phyloP scores from a whole-genome alignment of 2,329 filamentous ascomycete species.

The Byssoonygena ceratinophila region DNA sequence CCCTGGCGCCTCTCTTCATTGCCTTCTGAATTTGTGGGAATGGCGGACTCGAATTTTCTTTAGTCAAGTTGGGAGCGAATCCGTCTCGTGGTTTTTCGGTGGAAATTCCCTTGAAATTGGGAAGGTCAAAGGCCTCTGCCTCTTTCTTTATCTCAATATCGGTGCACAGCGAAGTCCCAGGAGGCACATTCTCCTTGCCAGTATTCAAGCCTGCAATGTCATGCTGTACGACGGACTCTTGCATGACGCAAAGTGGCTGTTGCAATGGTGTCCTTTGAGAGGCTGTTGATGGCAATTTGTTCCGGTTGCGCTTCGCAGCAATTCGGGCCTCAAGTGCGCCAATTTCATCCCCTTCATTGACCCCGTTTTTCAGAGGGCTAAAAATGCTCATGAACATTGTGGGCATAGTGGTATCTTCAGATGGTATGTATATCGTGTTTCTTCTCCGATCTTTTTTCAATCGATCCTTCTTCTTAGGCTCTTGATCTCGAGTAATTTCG shows the following conservation, averaged over 20 bases:
- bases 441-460: constrained; percentile 28
- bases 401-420: constrained; percentile 34
- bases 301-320: constrained; percentile 25
- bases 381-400: constrained; percentile 37
- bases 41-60: background rate
- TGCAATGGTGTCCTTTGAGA: constrained; percentile 40
- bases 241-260: constrained; percentile 30
- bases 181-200: constrained; percentile 55
- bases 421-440: constrained; percentile 35
- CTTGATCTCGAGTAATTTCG: background rate
- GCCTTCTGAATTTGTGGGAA: background rate
- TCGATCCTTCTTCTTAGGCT: constrained; percentile 15
- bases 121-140: constrained; percentile 10
- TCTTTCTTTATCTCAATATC: constrained; percentile 18
- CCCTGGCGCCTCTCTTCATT: background rate
- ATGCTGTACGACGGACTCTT: constrained; percentile 32
- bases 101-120: constrained; percentile 13
- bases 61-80: background rate
- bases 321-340: constrained; percentile 29
- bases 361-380: constrained; percentile 29
- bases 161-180: constrained; percentile 26
- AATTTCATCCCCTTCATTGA: constrained; percentile 20
- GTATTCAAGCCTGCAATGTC: constrained; percentile 45
- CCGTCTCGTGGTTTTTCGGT: constrained; percentile 26
- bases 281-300: constrained; percentile 19